phyloP scores from a whole-genome alignment of 202 grass and related monocot species.

The Eragrostis tef region DNA sequence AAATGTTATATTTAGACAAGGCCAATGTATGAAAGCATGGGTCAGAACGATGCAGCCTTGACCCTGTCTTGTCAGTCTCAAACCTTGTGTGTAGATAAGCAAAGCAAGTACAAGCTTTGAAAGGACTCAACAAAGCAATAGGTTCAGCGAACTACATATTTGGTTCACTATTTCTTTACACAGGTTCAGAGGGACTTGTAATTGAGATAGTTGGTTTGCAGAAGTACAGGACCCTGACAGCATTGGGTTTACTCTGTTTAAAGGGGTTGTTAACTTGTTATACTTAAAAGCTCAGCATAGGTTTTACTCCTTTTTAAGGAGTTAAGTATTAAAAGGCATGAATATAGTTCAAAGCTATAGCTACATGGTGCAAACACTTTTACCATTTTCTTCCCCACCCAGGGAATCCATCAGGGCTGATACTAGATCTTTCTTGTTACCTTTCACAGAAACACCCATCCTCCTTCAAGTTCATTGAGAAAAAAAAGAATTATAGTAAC shows the following conservation, averaged over 20 bases:
- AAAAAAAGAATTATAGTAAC: conserved; percentile 32
- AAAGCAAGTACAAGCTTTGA: not conserved
- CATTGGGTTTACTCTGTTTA: conserved; percentile 21
- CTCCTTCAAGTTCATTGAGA: conserved; percentile 62
- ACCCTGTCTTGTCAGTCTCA: not conserved
- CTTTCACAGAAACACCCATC: conserved; percentile 66
- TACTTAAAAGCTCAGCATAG: not conserved
- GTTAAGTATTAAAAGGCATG: not conserved
- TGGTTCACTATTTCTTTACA: conserved; percentile 37
- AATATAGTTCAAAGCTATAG: conserved; percentile 25
- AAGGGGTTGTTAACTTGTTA: no score
- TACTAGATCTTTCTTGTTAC: conserved; percentile 85
- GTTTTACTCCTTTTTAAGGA: conserved; percentile 36
- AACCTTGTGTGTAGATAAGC: not conserved
- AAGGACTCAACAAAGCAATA: conserved; percentile 15
- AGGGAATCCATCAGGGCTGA: conserved; percentile 61
- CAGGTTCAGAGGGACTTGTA: no score
- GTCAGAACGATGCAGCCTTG: not conserved
- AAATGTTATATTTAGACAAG: not conserved
- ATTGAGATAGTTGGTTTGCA: conserved; percentile 20
- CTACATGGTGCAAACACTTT: conserved; percentile 33
- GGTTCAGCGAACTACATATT: not conserved
- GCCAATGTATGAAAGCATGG: not conserved
- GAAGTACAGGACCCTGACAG: not conserved
- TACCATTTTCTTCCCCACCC: conserved; percentile 52